These are phyloP conservation scores for Microdochium paspali DNA, from an alignment of 2,329 filamentous ascomycete species.

Conservation along the genomic window DNA sequence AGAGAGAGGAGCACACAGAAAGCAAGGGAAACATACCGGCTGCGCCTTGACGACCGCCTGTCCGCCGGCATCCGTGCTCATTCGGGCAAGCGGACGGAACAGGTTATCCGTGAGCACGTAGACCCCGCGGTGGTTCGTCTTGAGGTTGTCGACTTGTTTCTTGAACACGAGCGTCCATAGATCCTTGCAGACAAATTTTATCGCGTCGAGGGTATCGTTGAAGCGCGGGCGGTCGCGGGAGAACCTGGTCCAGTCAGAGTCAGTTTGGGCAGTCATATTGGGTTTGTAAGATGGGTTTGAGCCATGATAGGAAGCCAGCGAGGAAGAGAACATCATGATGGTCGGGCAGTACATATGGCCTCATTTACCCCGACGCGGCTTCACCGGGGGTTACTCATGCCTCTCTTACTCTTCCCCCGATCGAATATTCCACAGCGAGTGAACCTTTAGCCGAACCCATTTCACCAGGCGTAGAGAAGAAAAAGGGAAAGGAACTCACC, in stretches of 20 bases:
- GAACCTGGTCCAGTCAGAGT: conserved; percentile 56
- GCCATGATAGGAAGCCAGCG: too few relatives aligned
- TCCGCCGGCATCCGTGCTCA: conserved; percentile 73
- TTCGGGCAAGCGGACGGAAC: conserved; percentile 80
- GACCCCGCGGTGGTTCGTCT: conserved; percentile 94
- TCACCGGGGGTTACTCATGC: too few relatives aligned
- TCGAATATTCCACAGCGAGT: too few relatives aligned
- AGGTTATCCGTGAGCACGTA: conserved; percentile 92
- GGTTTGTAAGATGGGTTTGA: too few relatives aligned
- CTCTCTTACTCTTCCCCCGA: too few relatives aligned
- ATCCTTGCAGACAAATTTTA: conserved; percentile 98
- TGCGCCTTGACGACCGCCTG: conserved; percentile 69
- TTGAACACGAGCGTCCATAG: conserved; percentile 89
- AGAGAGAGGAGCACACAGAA: conserved; percentile 3
- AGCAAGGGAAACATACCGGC: conserved; percentile 48
- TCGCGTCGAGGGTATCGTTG: conserved; percentile 85
- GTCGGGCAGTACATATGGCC: too few relatives aligned
- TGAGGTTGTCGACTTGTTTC: conserved; percentile 97
- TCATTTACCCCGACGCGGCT: too few relatives aligned
- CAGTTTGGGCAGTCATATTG: too few relatives aligned
- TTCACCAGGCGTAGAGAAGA: too few relatives aligned
- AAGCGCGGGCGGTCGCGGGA: conserved; percentile 79
- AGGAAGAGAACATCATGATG: too few relatives aligned
- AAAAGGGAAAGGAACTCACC: conserved; percentile 40
- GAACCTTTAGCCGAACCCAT: too few relatives aligned